phyloP scores from a whole-genome alignment of 2,329 filamentous ascomycete species.

The Aureobasidium sp. region DNA sequence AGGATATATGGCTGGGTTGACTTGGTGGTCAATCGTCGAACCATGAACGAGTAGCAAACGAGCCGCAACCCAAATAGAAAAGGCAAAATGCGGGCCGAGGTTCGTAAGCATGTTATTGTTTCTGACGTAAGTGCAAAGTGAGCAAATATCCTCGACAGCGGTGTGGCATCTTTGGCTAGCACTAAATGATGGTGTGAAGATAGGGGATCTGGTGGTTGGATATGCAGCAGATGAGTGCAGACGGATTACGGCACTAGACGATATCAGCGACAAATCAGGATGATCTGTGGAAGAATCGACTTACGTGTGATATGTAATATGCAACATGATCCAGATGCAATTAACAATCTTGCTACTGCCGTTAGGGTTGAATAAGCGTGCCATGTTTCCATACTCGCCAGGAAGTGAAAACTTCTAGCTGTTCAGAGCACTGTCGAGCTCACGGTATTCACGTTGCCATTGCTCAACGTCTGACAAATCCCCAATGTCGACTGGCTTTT shows the following conservation, averaged over 20 bases:
- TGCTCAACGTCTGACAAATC: constrained; percentile 75
- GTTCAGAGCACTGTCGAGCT: constrained; percentile 70
- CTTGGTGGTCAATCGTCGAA: constrained; percentile 75
- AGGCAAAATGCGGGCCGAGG: constrained; percentile 83
- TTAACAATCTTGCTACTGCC: constrained; percentile 60
- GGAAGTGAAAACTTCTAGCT: constrained; percentile 80
- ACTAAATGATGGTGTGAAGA: constrained; percentile 82
- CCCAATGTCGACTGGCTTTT: constrained; percentile 81
- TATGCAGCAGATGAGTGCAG: constrained; percentile 89
- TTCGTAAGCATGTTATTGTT: constrained; percentile 66
- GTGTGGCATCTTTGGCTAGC: constrained; percentile 75
- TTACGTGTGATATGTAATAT: constrained; percentile 79
- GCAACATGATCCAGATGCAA: constrained; percentile 83
- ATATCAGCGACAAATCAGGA: constrained; percentile 17
- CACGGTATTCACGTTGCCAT: constrained; percentile 81
- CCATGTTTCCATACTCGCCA: constrained; percentile 74
- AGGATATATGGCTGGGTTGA: constrained; percentile 69
- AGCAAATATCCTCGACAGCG: constrained; percentile 74
- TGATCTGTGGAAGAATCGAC: constrained; percentile 19
- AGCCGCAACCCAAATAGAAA: constrained; percentile 85
- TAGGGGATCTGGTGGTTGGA: constrained; percentile 76
- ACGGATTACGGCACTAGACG: constrained; percentile 63
- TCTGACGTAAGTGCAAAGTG: constrained; percentile 69
- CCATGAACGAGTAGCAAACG: constrained; percentile 81
- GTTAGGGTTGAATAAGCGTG: constrained; percentile 58